phyloP scores from a whole-genome alignment of 1,284 basidiomycete genomes.

The Trametes sp. region DNA sequence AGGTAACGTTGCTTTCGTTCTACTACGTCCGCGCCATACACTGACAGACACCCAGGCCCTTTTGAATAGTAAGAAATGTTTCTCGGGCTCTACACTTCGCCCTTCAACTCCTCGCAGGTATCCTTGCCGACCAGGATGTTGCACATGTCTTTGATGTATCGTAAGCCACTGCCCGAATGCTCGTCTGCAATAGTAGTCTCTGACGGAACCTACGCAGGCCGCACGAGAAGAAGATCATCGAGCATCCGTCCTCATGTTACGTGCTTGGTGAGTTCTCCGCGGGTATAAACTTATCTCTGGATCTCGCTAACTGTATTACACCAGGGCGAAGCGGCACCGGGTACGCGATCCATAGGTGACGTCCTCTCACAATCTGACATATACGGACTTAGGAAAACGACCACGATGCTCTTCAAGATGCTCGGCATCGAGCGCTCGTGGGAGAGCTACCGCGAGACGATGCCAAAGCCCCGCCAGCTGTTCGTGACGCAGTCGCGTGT shows the following conservation, averaged over 20 bases:
- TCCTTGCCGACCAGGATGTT: conserved; percentile 54
- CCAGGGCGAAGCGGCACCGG: conserved; percentile 69
- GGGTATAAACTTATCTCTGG: background rate
- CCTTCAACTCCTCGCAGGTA: conserved; percentile 41
- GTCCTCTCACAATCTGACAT: background rate
- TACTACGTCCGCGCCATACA: too few species aligned
- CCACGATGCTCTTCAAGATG: conserved; percentile 80
- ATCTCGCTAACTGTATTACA: background rate
- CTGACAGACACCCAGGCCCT: conserved; percentile 49
- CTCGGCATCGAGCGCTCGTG: conserved; percentile 65
- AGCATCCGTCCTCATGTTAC: conserved; percentile 67
- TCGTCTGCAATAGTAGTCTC: too few species aligned
- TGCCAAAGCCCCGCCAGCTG: conserved; percentile 60
- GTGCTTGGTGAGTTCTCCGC: conserved; percentile 55
- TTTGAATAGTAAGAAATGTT: conserved; percentile 51
- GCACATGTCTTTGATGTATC: conserved; percentile 63
- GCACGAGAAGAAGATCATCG: conserved; percentile 67
- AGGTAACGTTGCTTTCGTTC: conserved; percentile 44
- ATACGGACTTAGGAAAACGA: conserved; percentile 65
- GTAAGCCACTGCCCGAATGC: conserved; percentile 38
- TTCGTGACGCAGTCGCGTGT: conserved; percentile 77
- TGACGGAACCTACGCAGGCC: conserved; percentile 46
- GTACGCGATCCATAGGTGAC: conserved; percentile 44
- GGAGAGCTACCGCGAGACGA: conserved; percentile 37
- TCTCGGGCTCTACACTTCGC: too few species aligned